Percentiles rank a stretch among this genome's conserved stretches.
Conservation (phyloP, 2,329 filamentous ascomycete species). For the Pyricularia grisea region DNA sequence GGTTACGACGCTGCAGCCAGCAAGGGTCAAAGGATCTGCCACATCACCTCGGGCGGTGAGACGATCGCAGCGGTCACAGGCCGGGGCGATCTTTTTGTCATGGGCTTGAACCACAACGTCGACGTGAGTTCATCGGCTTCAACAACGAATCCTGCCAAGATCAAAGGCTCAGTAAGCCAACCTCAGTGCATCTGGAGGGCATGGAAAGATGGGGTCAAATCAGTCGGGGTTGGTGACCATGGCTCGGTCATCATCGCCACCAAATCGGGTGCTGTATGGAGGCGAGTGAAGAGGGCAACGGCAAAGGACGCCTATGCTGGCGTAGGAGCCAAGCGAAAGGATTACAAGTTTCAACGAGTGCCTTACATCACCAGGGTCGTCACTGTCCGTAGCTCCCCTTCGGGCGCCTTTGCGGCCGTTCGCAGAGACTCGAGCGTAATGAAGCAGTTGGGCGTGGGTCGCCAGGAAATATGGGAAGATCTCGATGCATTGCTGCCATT, state of each 20-base stretch:
- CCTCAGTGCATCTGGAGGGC: slow-evolving; percentile 84
- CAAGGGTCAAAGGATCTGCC: slow-evolving; percentile 46
- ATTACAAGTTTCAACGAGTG: slow-evolving; percentile 92
- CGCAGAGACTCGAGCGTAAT: slow-evolving; percentile 79
- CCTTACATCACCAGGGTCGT: slow-evolving; percentile 79
- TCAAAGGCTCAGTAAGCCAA: slow-evolving; percentile 68
- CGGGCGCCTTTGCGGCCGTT: slow-evolving; percentile 82
- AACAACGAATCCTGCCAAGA: slow-evolving; percentile 88
- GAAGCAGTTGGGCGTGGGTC: slow-evolving; percentile 56
- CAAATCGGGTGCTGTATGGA: slow-evolving; percentile 87
- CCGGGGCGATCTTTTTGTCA: slow-evolving; percentile 79
- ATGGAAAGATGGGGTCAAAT: slow-evolving; percentile 75
- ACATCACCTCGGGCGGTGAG: slow-evolving; percentile 77
- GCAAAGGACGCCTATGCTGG: slow-evolving; percentile 55
- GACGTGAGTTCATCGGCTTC: slow-evolving; percentile 56
- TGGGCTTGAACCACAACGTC: slow-evolving; percentile 60
- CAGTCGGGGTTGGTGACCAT: slow-evolving; percentile 83
- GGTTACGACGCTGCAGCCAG: slow-evolving; percentile 52
- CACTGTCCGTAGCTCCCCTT: slow-evolving; percentile 77
- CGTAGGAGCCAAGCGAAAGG: slow-evolving; percentile 56
- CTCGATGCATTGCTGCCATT: slow-evolving; percentile 62
- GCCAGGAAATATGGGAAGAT: slow-evolving; percentile 66
- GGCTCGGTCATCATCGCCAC: slow-evolving; percentile 94
- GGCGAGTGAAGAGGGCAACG: slow-evolving; percentile 71
- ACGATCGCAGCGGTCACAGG: slow-evolving; percentile 83